Evolutionary conservation across 331 rosid species (phyloP).

Genomic region (Telfairia occidentalis): DNA sequence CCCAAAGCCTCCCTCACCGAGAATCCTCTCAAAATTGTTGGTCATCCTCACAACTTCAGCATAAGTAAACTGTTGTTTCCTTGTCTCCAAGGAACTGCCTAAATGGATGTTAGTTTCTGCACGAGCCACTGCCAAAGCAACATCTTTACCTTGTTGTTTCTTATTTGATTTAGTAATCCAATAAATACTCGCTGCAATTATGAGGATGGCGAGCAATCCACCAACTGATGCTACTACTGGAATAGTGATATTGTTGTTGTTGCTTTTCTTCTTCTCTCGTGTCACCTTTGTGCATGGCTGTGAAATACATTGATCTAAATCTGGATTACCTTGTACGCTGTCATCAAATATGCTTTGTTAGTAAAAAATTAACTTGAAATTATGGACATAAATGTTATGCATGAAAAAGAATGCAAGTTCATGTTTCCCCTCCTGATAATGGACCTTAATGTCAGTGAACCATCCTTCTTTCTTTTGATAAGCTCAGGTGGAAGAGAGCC

Average conservation of each 20-base stretch:
- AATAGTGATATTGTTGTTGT: not conserved
- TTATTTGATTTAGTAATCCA: not conserved
- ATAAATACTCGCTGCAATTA: not conserved
- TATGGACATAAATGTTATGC: not conserved
- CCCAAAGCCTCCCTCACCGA: conserved; percentile 51
- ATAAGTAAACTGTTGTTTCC: conserved; percentile 18
- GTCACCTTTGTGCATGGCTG: conserved; percentile 5
- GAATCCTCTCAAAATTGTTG: conserved; percentile 21
- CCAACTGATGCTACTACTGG: conserved; percentile 5
- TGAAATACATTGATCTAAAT: not conserved
- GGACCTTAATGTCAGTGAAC: conserved; percentile 16
- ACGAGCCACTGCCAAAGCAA: not conserved
- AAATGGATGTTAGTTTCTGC: not conserved
- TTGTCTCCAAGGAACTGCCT: conserved; percentile 5
- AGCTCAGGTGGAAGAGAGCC: conserved; percentile 33
- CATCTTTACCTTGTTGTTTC: not conserved
- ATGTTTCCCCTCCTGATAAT: not conserved
- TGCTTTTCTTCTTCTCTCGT: not conserved
- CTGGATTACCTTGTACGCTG: not conserved
- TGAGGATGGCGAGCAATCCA: not conserved
- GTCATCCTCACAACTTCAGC: conserved; percentile 27
- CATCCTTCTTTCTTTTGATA: conserved; percentile 11
- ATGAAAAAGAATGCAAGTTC: not conserved
- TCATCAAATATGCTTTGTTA: not conserved
- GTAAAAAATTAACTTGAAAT: too few species aligned